phyloP scores from a whole-genome alignment of 306 rosid genomes.

The Quercus variabilis region DNA sequence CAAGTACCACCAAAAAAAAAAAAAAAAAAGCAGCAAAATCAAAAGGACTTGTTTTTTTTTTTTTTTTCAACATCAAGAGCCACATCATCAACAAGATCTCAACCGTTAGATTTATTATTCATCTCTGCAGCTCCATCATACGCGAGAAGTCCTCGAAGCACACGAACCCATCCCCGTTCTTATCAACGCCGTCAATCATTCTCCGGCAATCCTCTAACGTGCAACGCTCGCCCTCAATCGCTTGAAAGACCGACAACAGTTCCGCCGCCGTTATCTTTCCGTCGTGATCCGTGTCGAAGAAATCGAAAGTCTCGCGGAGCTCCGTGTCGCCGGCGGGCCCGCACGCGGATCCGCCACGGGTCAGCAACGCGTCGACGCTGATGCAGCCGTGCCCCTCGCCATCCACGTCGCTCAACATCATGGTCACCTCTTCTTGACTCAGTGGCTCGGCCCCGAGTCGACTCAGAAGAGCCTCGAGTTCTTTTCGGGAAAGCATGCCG shows the following conservation, averaged over 20 bases:
- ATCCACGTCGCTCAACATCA: slow-evolving; percentile 70
- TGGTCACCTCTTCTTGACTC: slow-evolving; percentile 48
- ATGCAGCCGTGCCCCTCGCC: slow-evolving; percentile 40
- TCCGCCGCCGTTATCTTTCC: slow-evolving; percentile 90
- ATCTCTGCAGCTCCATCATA: slow-evolving; percentile 81
- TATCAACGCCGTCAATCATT: slow-evolving; percentile 80
- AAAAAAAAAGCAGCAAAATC: neutral
- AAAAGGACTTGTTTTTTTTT: neutral
- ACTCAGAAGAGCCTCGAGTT: slow-evolving; percentile 52
- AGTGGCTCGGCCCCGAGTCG: slow-evolving; percentile 42
- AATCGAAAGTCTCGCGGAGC: slow-evolving; percentile 54
- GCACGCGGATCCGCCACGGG: slow-evolving; percentile 38
- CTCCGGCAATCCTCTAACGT: slow-evolving; percentile 88
- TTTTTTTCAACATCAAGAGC: neutral
- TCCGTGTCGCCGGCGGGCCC: slow-evolving; percentile 36
- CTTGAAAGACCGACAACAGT: slow-evolving; percentile 52
- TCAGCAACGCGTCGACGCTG: slow-evolving; percentile 46
- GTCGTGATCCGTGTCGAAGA: slow-evolving; percentile 74
- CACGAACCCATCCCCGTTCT: slow-evolving; percentile 77
- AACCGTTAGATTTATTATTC: slow-evolving; percentile 16
- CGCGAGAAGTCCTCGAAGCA: slow-evolving; percentile 80
- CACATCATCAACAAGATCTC: slow-evolving; percentile 16
- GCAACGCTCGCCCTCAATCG: slow-evolving; percentile 78
- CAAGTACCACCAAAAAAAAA: neutral
- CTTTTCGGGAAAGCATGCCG: slow-evolving; percentile 54